phyloP scores from a whole-genome alignment of 805 yeast species.

The Kurtzmaniella fragi region DNA sequence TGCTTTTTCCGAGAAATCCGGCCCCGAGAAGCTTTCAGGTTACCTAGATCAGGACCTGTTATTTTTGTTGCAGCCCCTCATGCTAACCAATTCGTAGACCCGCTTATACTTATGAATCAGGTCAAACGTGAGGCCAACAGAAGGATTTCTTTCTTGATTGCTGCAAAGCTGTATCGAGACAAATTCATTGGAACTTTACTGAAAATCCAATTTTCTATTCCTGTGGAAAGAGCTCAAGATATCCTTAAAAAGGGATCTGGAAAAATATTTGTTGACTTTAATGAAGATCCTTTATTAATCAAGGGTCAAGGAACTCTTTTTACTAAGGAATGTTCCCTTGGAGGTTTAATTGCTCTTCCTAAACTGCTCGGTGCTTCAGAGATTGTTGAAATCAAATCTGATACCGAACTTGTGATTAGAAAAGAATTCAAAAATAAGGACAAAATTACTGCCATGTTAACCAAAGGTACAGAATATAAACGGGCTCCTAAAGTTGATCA shows the following conservation, averaged over 20 bases:
- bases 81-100: conserved; percentile 88
- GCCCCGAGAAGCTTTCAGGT: conserved; percentile 77
- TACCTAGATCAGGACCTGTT: conserved; percentile 72
- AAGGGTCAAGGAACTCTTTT: conserved; percentile 67
- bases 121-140: conserved; percentile 64
- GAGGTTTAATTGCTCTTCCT: conserved; percentile 74
- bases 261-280: conserved; percentile 47
- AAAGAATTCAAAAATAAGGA: conserved; percentile 61
- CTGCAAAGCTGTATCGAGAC: conserved; percentile 68
- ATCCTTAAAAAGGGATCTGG: conserved; percentile 67
- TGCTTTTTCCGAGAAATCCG: conserved; percentile 85
- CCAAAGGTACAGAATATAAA: conserved; percentile 54
- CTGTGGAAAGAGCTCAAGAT: conserved; percentile 92
- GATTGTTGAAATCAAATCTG: conserved; percentile 61
- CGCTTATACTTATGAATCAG: conserved; percentile 77
- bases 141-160: conserved; percentile 76
- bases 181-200: conserved; percentile 73
- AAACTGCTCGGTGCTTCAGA: conserved; percentile 73
- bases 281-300: conserved; percentile 45
- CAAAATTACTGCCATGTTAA: conserved; percentile 40
- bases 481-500: conserved; percentile 85
- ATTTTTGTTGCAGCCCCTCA: conserved; percentile 96
- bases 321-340: conserved; percentile 52
- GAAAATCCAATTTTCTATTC: conserved; percentile 73
- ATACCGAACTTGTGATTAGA: conserved; percentile 61